A percentile compares a stretch with the other conserved stretches of the same genome.
These are phyloP conservation scores for Geranomyces variabilis DNA, from an alignment of 192 early-diverging fungal species.

Conservation along the genomic window DNA sequence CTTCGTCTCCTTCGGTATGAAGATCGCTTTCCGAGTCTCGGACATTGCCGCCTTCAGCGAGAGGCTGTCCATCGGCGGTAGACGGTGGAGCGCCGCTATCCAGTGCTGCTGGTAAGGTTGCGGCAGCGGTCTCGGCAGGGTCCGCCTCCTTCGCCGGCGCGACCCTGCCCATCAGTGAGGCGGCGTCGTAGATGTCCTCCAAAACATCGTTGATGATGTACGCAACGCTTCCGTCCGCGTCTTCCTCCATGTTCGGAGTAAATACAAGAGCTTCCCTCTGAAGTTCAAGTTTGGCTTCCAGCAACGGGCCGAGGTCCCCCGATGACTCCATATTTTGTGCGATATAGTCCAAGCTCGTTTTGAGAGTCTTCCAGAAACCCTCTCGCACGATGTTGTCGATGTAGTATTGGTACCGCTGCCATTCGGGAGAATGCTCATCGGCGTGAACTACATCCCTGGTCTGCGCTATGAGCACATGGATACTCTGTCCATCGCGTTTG, in stretches of 20 bases:
- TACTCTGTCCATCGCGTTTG: slow-evolving; percentile 54
- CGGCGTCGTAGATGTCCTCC: slow-evolving; percentile 59
- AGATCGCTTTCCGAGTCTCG: slow-evolving; percentile 16
- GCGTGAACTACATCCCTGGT: slow-evolving; percentile 52
- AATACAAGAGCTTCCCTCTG: slow-evolving; percentile 58
- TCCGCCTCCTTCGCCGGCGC: slow-evolving; percentile 35
- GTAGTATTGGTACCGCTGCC: slow-evolving; percentile 57
- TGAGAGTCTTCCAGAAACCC: slow-evolving; percentile 59
- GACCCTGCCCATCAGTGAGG: slow-evolving; percentile 61
- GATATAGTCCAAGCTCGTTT: slow-evolving; percentile 62
- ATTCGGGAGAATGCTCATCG: slow-evolving; percentile 48
- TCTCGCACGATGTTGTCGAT: slow-evolving; percentile 59
- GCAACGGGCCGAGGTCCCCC: slow-evolving; percentile 55
- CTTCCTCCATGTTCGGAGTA: slow-evolving; percentile 67
- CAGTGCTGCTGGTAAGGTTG: slow-evolving; percentile 24
- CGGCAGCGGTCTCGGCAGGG: not conserved
- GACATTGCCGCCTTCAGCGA: not conserved
- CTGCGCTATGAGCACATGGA: slow-evolving; percentile 54
- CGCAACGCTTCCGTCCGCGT: slow-evolving; percentile 44
- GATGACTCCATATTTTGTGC: slow-evolving; percentile 61
- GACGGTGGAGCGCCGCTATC: slow-evolving; percentile 15
- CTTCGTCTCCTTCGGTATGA: slow-evolving; percentile 16
- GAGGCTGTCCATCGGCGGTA: not conserved
- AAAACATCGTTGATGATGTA: slow-evolving; percentile 54
- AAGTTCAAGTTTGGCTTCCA: slow-evolving; percentile 66